Evolutionary conservation across 139 green algal genomes (phyloP).

Genomic region (Chlorella sp.): DNA sequence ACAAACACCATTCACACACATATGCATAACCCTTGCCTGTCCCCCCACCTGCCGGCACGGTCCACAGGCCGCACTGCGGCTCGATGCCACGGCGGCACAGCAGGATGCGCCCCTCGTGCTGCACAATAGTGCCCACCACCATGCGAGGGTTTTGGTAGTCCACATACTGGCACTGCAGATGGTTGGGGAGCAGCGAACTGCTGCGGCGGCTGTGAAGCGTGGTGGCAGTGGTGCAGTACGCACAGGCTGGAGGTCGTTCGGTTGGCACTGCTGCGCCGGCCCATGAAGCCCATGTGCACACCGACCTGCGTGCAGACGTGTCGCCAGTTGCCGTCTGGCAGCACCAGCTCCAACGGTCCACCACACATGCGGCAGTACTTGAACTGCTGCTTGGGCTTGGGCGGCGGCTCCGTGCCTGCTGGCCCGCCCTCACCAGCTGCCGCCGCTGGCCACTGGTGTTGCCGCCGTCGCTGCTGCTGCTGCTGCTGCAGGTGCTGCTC

Average conservation of each 20-base stretch:
- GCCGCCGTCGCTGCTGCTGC: not conserved
- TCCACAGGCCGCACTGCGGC: constrained; percentile 90
- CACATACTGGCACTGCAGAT: constrained; percentile 46
- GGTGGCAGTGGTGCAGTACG: too few relatives aligned
- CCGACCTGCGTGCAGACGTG: constrained; percentile 67
- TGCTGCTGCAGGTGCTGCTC: constrained; percentile 8
- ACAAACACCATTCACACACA: too few relatives aligned
- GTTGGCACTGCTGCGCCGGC: too few relatives aligned
- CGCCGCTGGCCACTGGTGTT: not conserved
- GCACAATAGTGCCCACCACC: constrained; percentile 90
- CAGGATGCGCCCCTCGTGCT: constrained; percentile 83
- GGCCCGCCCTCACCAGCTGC: not conserved
- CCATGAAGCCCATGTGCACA: not conserved
- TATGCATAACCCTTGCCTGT: too few relatives aligned
- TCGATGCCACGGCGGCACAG: constrained; percentile 87
- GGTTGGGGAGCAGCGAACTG: too few relatives aligned
- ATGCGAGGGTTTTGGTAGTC: constrained; percentile 89
- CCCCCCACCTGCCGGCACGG: constrained; percentile 79
- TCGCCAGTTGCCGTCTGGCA: constrained; percentile 70
- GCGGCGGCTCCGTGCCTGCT: not conserved
- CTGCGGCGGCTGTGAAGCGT: too few relatives aligned
- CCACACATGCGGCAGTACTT: constrained; percentile 77
- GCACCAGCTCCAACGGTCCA: constrained; percentile 48
- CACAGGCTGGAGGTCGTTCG: too few relatives aligned
- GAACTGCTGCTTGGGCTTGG: constrained; percentile 26